Evolutionary conservation across 2,329 filamentous ascomycete genomes (phyloP).

Genomic region (Beauveria sp.): DNA sequence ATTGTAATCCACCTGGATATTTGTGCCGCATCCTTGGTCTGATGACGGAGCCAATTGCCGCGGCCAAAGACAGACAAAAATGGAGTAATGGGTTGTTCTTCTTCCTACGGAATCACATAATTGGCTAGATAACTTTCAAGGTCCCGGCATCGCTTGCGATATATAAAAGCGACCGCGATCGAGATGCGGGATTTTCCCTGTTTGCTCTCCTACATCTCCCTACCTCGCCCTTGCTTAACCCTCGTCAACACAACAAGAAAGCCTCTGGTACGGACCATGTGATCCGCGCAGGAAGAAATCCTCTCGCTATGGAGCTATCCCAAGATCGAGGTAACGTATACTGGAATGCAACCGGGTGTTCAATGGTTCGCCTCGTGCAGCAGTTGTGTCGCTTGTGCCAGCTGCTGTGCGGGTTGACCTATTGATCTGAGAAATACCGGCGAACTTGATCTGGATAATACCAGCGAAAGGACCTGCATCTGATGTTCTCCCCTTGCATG

Average conservation of each 20-base stretch:
- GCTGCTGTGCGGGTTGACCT: constrained; percentile 2
- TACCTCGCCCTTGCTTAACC: not conserved
- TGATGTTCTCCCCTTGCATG: constrained; percentile 35
- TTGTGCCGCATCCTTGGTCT: not conserved
- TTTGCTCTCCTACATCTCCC: not conserved
- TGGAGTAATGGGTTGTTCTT: not conserved
- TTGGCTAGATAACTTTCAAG: not conserved
- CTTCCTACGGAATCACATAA: not conserved
- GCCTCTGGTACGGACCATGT: constrained; percentile 7
- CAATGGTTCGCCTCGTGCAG: not conserved
- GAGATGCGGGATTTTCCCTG: not conserved
- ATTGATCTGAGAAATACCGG: constrained; percentile 67
- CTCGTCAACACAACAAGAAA: not conserved
- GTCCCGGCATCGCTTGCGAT: constrained; percentile 1
- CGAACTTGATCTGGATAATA: constrained; percentile 83
- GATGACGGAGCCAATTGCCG: not conserved
- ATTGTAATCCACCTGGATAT: constrained; percentile 8
- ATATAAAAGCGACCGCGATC: not conserved
- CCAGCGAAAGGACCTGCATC: constrained; percentile 84
- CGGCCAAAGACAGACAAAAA: not conserved
- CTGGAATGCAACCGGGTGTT: constrained; percentile 27
- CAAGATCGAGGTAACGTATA: constrained; percentile 34
- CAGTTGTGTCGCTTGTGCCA: not conserved
- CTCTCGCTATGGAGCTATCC: constrained; percentile 26
- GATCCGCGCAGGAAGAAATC: constrained; percentile 2